phyloP scores from a whole-genome alignment of 106 monocot species.

The Vanilla planifolia region DNA sequence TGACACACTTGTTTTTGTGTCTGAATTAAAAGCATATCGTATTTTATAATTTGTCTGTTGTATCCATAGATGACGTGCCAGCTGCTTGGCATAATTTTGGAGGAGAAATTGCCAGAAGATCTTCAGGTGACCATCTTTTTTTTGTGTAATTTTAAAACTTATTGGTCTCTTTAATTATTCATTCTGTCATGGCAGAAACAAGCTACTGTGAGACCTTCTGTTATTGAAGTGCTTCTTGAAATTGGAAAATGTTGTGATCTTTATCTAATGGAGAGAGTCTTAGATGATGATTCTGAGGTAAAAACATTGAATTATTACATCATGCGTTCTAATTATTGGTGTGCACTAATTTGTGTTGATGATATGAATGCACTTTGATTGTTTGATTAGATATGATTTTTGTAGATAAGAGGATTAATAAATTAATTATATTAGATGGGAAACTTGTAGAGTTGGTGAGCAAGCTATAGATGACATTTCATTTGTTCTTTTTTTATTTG shows the following conservation, averaged over 20 bases:
- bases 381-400: not conserved
- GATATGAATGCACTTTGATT: not conserved
- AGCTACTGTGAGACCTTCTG: slow-evolving; percentile 66
- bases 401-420: too few species aligned
- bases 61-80: slow-evolving; percentile 71
- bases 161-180: not conserved
- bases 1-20: too few species aligned
- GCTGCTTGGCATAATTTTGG: slow-evolving; percentile 75
- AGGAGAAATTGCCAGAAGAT: slow-evolving; percentile 70
- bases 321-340: not conserved
- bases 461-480: too few species aligned
- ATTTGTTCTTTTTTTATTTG: too few species aligned
- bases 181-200: slow-evolving; percentile 57
- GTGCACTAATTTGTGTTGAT: not conserved
- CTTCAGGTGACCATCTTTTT: slow-evolving; percentile 75
- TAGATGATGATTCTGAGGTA: slow-evolving; percentile 94
- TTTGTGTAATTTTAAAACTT: too few species aligned
- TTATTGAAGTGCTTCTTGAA: slow-evolving; percentile 65
- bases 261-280: slow-evolving; percentile 92
- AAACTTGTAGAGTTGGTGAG: too few species aligned
- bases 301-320: not conserved
- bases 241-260: slow-evolving; percentile 66
- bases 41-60: not conserved
- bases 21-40: not conserved
- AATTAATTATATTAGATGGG: too few species aligned